These are phyloP conservation scores for Picea sitchensis DNA, from an alignment of 75 land plant species.

Conservation along the genomic window DNA sequence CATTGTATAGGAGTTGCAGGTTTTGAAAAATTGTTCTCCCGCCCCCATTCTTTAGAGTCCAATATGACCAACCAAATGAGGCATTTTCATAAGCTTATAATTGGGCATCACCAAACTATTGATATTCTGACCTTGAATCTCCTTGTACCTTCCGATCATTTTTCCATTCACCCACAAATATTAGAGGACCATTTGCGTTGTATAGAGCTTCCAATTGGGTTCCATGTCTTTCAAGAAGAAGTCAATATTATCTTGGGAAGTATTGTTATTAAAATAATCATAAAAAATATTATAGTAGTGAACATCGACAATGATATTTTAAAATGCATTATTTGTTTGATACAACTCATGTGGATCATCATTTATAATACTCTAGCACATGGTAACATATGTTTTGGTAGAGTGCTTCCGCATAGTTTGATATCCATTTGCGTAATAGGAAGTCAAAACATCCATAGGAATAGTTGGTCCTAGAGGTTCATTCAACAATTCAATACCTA, in stretches of 20 bases:
- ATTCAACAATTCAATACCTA: slow-evolving; percentile 68
- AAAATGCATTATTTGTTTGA: slow-evolving; percentile 40
- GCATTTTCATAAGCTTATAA: slow-evolving; percentile 66
- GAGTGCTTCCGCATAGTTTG: slow-evolving; percentile 59
- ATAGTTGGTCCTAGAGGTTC: slow-evolving; percentile 59
- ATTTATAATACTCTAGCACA: slow-evolving; percentile 70
- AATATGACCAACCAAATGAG: slow-evolving; percentile 79
- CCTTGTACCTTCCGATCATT: slow-evolving; percentile 63
- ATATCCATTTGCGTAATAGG: slow-evolving; percentile 69
- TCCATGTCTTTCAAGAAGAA: slow-evolving; percentile 45
- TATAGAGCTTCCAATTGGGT: slow-evolving; percentile 47
- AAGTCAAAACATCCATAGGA: slow-evolving; percentile 43
- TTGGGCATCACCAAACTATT: slow-evolving; percentile 60
- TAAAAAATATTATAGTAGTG: slow-evolving; percentile 84
- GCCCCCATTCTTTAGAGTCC: slow-evolving; percentile 52
- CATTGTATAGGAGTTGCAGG: too few species aligned
- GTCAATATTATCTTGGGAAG: slow-evolving; percentile 50
- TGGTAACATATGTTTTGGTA: slow-evolving; percentile 51
- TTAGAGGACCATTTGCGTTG: slow-evolving; percentile 53
- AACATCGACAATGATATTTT: slow-evolving; percentile 61
- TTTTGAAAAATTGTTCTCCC: too few species aligned
- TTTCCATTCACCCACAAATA: slow-evolving; percentile 44
- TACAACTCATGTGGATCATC: slow-evolving; percentile 64
- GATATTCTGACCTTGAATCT: slow-evolving; percentile 44
- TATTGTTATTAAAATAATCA: slow-evolving; percentile 27